Evolutionary conservation across 164 flowering plant species (phyloP).

Genomic region (Santalum album): DNA sequence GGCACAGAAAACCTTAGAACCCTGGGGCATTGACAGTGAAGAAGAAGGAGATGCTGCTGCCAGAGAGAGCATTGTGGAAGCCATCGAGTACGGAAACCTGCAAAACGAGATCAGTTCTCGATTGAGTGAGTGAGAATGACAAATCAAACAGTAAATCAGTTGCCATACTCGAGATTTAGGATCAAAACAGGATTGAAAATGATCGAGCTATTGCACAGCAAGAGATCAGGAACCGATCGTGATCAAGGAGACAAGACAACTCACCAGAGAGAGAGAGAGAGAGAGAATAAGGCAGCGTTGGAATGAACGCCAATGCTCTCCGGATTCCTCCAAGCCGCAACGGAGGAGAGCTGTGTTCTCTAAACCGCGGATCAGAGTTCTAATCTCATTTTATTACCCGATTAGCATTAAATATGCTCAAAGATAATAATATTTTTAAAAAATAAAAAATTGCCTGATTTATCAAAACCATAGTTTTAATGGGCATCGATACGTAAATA

Average conservation of each 20-base stretch:
- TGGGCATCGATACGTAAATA: too few relatives aligned
- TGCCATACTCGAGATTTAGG: background rate
- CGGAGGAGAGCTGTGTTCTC: too few relatives aligned
- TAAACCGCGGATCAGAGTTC: too few relatives aligned
- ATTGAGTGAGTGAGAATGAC: background rate
- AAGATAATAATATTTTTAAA: too few relatives aligned
- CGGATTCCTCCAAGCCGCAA: too few relatives aligned
- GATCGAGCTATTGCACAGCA: background rate
- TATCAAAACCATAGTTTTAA: too few relatives aligned
- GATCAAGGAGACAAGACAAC: background rate
- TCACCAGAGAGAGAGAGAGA: background rate
- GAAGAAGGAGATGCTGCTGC: conserved; percentile 27
- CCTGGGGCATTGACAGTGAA: conserved; percentile 12
- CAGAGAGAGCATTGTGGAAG: conserved; percentile 42
- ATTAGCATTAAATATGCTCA: too few relatives aligned
- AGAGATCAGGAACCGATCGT: background rate
- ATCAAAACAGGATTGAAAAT: background rate
- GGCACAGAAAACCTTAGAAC: conserved; percentile 34
- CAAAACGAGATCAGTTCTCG: background rate
- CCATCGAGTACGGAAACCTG: conserved; percentile 22
- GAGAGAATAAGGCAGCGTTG: background rate
- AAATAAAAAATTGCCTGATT: too few relatives aligned
- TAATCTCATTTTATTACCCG: too few relatives aligned
- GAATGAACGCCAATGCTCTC: too few relatives aligned
- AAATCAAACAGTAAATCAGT: background rate